These are phyloP conservation scores for Umbelopsis sp. DNA, from an alignment of 192 early-diverging fungal species.

Conservation along the genomic window DNA sequence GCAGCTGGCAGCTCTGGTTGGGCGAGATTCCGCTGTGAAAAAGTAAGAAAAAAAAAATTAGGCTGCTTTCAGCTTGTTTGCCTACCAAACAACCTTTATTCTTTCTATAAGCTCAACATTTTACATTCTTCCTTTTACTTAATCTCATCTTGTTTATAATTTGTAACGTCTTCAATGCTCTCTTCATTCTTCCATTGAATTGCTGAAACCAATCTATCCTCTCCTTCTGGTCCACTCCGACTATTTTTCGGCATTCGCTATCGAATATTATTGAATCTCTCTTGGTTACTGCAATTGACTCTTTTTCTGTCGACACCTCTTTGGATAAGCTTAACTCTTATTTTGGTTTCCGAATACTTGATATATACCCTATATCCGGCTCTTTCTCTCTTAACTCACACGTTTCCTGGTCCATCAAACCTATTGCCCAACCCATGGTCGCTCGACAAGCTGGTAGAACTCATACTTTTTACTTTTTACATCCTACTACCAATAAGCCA, in stretches of 20 bases:
- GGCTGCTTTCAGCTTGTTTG: background rate
- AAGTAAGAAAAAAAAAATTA: background rate
- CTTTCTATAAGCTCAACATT: background rate
- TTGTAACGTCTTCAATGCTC: background rate
- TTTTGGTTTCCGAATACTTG: background rate
- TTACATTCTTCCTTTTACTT: background rate
- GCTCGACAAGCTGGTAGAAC: conserved; percentile 21
- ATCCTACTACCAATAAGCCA: conserved; percentile 6
- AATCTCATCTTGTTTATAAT: background rate
- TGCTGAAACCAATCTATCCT: background rate
- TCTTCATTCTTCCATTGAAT: background rate
- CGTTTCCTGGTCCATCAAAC: background rate
- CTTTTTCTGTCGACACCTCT: background rate
- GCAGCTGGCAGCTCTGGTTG: no score
- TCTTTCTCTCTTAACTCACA: no score
- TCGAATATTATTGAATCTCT: conserved; percentile 1
- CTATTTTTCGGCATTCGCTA: background rate
- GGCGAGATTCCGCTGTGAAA: no score
- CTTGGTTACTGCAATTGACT: background rate
- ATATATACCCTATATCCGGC: background rate
- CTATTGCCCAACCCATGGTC: conserved; percentile 4
- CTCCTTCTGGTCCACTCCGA: conserved; percentile 11
- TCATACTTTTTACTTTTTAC: conserved; percentile 18
- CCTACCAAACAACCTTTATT: background rate
- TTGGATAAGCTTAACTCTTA: background rate